Evolutionary conservation across 2,329 filamentous ascomycete species (phyloP).

Genomic region (Penicillium sp.): DNA sequence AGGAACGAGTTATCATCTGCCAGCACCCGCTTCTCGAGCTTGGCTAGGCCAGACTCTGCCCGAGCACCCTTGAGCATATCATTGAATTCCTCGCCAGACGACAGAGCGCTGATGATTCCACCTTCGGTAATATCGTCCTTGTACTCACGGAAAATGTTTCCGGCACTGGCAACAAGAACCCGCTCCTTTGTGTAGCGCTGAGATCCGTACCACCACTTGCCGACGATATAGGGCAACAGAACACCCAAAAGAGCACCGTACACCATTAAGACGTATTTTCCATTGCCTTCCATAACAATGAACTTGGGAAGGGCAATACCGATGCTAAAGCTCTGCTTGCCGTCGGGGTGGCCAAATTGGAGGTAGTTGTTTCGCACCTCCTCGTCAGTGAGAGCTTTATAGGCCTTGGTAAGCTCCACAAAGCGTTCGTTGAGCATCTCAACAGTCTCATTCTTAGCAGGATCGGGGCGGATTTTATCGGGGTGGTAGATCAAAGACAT

Average conservation of each 20-base stretch:
- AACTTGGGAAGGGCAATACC: slow-evolving; percentile 93
- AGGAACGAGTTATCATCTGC: slow-evolving; percentile 59
- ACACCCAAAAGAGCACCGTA: slow-evolving; percentile 88
- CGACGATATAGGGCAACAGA: slow-evolving; percentile 85
- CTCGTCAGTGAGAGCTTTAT: slow-evolving; percentile 96
- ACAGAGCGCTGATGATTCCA: slow-evolving; percentile 76
- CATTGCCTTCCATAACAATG: slow-evolving; percentile 88
- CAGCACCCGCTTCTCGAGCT: slow-evolving; percentile 78
- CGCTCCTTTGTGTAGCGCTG: slow-evolving; percentile 91
- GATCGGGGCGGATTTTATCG: slow-evolving; percentile 83
- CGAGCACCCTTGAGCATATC: slow-evolving; percentile 72
- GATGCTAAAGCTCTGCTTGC: slow-evolving; percentile 97
- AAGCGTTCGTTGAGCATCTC: slow-evolving; percentile 83
- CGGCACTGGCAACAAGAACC: slow-evolving; percentile 87
- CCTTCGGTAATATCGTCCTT: slow-evolving; percentile 78
- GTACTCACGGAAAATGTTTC: slow-evolving; percentile 91
- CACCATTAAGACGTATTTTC: slow-evolving; percentile 88
- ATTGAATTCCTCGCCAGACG: slow-evolving; percentile 81
- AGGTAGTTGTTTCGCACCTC: slow-evolving; percentile 96
- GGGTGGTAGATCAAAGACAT: slow-evolving; percentile 86
- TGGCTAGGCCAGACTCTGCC: slow-evolving; percentile 75
- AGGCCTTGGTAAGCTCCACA: slow-evolving; percentile 95
- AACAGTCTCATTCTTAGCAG: slow-evolving; percentile 81
- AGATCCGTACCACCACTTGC: slow-evolving; percentile 98
- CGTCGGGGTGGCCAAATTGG: slow-evolving; percentile 92